A percentile compares a stretch with the other conserved stretches of the same genome.
Evolutionary conservation across 1,284 basidiomycete species (phyloP).

Genomic region (Puccinia polysora): DNA sequence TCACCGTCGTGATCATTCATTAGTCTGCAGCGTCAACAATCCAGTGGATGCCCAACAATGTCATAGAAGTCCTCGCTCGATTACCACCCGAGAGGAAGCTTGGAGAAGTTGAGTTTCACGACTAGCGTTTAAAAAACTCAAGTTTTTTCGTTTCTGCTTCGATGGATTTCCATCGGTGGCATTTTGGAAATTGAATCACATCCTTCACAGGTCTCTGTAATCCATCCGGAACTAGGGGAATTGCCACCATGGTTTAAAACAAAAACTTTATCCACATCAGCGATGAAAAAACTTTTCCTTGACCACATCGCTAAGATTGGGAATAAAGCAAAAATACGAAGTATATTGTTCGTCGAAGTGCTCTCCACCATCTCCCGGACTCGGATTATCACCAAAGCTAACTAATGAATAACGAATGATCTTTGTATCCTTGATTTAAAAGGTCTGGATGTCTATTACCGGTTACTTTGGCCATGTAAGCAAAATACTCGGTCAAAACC

Average conservation of each 20-base stretch:
- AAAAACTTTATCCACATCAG: no score
- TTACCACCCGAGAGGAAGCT: slow-evolving; percentile 35
- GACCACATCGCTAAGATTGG: no score
- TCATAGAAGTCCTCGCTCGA: slow-evolving; percentile 29
- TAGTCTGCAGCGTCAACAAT: slow-evolving; percentile 30
- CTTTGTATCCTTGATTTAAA: neutral
- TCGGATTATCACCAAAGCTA: neutral
- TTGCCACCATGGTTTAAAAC: no score
- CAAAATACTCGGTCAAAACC: neutral
- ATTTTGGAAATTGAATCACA: neutral
- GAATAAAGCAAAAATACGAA: no score
- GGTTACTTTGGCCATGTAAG: slow-evolving; percentile 24
- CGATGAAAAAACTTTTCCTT: no score
- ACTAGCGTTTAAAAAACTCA: neutral
- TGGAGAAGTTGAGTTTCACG: slow-evolving; percentile 15
- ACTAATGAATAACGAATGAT: neutral
- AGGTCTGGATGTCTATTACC: slow-evolving; percentile 25
- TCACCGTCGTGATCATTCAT: neutral
- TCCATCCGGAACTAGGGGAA: no score
- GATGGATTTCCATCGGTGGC: neutral
- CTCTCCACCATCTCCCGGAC: neutral
- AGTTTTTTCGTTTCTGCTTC: neutral
- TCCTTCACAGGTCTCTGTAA: no score
- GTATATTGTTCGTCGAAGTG: no score
- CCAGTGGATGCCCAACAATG: slow-evolving; percentile 22